Base-by-base conservation (phyloP, 2,329 filamentous ascomycete species). In the Botrytis tulipae region DNA sequence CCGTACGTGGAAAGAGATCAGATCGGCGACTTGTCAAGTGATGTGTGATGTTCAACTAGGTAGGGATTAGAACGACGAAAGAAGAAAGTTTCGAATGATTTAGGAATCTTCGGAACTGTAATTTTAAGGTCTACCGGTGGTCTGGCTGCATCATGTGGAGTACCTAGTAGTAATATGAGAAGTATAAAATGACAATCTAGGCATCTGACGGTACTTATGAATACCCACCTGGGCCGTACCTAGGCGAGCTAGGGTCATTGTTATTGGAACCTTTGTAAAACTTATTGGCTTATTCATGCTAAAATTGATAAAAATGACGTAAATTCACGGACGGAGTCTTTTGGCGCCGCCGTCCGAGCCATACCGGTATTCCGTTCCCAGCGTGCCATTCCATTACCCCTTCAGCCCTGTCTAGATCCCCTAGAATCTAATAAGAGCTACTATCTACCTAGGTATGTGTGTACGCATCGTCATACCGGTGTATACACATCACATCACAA, bases 321-420 rank as follows among this genome's bases (percentile, higher is more conserved):
- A 42, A 18, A 68, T 68, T 32, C 20, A 57, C 35, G 18, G 48
- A 57, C 35, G 18, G 48, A 10, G 61, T 32, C 10, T n/a, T n/a
- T 18, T 4, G 22, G n/a, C 18, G n/a, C 51, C 51, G 51, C 3
- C 51, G 51, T 60, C 57, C 59, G 59, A 37, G 35, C 35, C 20
- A 29, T 22, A n/a, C n/a, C n/a, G n/a, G n/a, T n/a, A 10, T 37
- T 25, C 59, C 10, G 22, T 35, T 37, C 25, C 14, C 46, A 46
- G 20, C 22, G 59, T 37, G 9, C 59, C 59, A 40, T 46, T 35
- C 59, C 59, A 40, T 46, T 35, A 18, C 44, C 40, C 29, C n/a
- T 66, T 66, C 63, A 66, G 63, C 63, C 63, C 63, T 66, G 63
- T 48, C 63, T 10, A 48, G 44, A n/a, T n/a, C 63, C 44, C 42